Base-by-base conservation (phyloP, 2,329 filamentous ascomycete species). In the Trichophyton schoenleinii region DNA sequence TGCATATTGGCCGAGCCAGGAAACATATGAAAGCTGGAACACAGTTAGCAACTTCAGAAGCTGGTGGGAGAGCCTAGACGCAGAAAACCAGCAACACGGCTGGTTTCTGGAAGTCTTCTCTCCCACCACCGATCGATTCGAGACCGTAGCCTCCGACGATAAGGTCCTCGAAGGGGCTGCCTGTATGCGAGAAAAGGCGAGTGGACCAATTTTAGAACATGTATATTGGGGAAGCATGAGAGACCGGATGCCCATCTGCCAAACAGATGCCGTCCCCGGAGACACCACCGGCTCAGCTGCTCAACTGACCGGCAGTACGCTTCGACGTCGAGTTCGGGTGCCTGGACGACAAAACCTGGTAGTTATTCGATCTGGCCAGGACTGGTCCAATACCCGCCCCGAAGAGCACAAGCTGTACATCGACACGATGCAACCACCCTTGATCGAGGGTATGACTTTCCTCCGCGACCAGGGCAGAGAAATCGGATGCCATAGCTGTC, bases 151-250 rank as follows among this genome's bases (percentile, higher is more conserved):
- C 61, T 76, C 75, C 2, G 71, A 71, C 60, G 68, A 69, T 25
- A 63, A 66, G 20, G 66, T 70, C 1, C 70, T 71, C 3, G 76
- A 79, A 62, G 77, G 77, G 11, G 73, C 70, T 7, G 75, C 73
- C 5, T 67, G 76, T 62, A 73, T 79, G 75, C 65, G 72, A 3
- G 70, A 72, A 3, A 63, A 63, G 1, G 67, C 76, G 3, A 74
- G 71, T 18, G 74, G 73, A 0, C 68, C 70, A 34, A 68, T 79
- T 15, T 64, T 69, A 42, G 74, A 79, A 66, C 77, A 79, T 63
- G 74, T 70, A 0, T 79, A 79, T 64, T 79, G 75, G 75, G 77
- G 76, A 1, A 77, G 74, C 64, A 77, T 78, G 75, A 70, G 76
- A 13, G 76, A 79, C 63, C 71, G 77, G 3, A 61, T 79, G 13